Percentiles rank a stretch among this genome's conserved stretches.
phyloP scores from a whole-genome alignment of 2,329 filamentous ascomycete species.

The Ophiostoma sp. region DNA sequence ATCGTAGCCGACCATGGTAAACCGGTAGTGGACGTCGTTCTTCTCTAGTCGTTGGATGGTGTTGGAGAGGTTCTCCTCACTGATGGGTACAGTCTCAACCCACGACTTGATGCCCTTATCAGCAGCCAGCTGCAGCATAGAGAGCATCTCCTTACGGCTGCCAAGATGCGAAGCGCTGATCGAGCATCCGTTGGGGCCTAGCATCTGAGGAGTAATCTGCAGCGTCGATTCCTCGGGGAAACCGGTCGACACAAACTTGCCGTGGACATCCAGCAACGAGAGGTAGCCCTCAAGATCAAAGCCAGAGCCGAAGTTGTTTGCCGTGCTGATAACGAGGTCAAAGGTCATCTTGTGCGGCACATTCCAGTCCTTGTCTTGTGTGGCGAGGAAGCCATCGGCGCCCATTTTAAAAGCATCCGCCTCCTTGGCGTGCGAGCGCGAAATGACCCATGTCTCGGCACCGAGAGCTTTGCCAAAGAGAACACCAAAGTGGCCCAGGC shows the following conservation, averaged over 20 bases:
- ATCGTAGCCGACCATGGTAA: neutral
- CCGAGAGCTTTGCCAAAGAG: constrained; percentile 69
- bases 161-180: neutral
- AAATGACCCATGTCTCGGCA: constrained; percentile 63
- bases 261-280: constrained; percentile 76
- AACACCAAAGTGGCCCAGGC: constrained; percentile 70
- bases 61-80: neutral
- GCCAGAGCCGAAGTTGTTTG: constrained; percentile 54
- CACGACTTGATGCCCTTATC: neutral
- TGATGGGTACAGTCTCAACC: neutral
- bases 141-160: neutral
- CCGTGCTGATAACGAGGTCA: constrained; percentile 75
- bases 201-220: neutral
- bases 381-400: constrained; percentile 61
- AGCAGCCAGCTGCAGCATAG: neutral
- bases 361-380: constrained; percentile 58
- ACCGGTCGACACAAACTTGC: constrained; percentile 34
- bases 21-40: neutral
- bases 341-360: constrained; percentile 62
- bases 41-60: neutral
- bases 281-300: constrained; percentile 74
- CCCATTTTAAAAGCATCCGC: constrained; percentile 60
- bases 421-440: constrained; percentile 60
- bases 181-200: neutral
- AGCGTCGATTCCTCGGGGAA: neutral